phyloP scores from a whole-genome alignment of 148 eudicot genomes.

The Rhododendron molle region DNA sequence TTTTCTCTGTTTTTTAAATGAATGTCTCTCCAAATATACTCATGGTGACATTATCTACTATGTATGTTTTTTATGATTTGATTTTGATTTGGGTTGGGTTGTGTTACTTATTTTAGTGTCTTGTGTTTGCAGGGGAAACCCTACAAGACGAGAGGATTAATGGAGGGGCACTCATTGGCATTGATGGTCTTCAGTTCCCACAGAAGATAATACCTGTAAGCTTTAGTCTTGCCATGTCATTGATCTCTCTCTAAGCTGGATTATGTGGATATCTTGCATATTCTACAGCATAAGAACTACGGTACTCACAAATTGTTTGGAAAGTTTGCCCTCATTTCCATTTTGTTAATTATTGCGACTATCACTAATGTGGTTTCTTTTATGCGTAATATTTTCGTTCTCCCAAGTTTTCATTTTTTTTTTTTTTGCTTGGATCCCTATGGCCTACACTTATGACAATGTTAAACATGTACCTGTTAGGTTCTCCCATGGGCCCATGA shows the following conservation, averaged over 20 bases:
- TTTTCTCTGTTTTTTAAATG: not conserved
- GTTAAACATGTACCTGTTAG: not conserved
- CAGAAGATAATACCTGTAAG: constrained; percentile 94
- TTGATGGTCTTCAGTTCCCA: constrained; percentile 88
- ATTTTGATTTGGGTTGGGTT: not conserved
- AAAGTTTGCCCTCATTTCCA: not conserved
- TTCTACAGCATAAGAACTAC: not conserved
- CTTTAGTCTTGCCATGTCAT: not conserved
- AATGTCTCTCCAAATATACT: not conserved
- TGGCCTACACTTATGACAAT: not conserved
- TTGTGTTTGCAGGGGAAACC: constrained; percentile 68
- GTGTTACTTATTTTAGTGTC: not conserved
- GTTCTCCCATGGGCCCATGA: constrained; percentile 3
- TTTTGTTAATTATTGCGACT: not conserved
- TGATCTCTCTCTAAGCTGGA: not conserved
- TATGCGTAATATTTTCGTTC: not conserved
- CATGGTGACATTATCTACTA: not conserved
- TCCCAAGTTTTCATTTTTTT: not conserved
- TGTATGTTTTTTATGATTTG: not conserved
- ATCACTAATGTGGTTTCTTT: not conserved
- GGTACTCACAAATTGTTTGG: not conserved
- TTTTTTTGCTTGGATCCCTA: not conserved
- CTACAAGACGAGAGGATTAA: constrained; percentile 95
- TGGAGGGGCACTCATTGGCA: constrained; percentile 84
- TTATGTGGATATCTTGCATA: not conserved